These are phyloP conservation scores for Hyaloscypha finlandica DNA, from an alignment of 495 filamentous ascomycete genomes.

Conservation along the genomic window DNA sequence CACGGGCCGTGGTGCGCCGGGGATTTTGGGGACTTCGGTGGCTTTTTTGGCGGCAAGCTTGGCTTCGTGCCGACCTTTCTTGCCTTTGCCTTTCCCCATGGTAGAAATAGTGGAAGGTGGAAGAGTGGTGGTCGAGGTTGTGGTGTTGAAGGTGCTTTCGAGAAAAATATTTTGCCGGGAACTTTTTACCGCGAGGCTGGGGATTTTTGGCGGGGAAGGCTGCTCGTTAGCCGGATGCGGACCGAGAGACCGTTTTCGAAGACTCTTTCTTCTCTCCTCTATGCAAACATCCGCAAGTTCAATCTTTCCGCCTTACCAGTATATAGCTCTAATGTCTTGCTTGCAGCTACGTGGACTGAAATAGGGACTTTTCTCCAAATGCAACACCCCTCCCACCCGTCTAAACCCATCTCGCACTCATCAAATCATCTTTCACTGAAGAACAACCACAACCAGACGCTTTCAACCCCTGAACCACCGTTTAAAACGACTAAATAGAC, in stretches of 20 bases:
- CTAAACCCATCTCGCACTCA: too few species aligned
- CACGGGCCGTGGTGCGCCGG: background rate
- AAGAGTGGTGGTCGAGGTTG: background rate
- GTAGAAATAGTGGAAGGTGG: background rate
- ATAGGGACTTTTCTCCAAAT: background rate
- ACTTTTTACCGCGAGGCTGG: background rate
- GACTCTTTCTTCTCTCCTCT: too few species aligned
- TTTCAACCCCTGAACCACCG: too few species aligned
- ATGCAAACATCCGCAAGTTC: background rate
- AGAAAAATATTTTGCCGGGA: background rate
- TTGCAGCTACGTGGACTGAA: background rate
- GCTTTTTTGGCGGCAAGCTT: background rate
- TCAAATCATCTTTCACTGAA: too few species aligned
- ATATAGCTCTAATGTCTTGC: background rate
- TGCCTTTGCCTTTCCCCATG: slow-evolving; percentile 14
- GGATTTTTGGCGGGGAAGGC: background rate
- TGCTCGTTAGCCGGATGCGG: background rate
- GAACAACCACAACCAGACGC: too few species aligned
- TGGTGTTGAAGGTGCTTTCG: background rate
- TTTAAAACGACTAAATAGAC: too few species aligned
- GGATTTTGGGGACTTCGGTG: background rate
- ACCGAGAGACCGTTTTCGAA: background rate
- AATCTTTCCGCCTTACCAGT: background rate
- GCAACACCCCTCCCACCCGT: too few species aligned
- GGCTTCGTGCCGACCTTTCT: slow-evolving; percentile 1